These are phyloP conservation scores for Fusarium buxicola DNA, from an alignment of 2,329 filamentous ascomycete genomes.

Conservation along the genomic window DNA sequence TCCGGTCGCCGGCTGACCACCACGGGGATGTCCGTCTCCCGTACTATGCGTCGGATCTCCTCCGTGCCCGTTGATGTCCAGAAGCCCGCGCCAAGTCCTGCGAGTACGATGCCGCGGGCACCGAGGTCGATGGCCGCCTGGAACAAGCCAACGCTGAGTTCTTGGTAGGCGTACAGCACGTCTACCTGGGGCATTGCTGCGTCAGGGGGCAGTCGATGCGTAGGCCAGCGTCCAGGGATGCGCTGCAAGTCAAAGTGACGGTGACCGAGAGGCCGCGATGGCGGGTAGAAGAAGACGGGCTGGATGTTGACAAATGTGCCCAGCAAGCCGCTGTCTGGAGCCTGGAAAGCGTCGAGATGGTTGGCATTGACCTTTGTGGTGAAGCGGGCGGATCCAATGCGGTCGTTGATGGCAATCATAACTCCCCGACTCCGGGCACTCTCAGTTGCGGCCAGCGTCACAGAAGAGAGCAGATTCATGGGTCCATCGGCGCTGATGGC, in stretches of 20 bases:
- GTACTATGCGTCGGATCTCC: slow-evolving; percentile 58
- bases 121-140: slow-evolving; percentile 61
- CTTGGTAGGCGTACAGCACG: slow-evolving; percentile 67
- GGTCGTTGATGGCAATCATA: slow-evolving; percentile 72
- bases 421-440: slow-evolving; percentile 63
- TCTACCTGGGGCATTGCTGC: slow-evolving; percentile 64
- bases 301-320: slow-evolving; percentile 68
- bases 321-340: slow-evolving; percentile 66
- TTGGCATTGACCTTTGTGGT: slow-evolving; percentile 73
- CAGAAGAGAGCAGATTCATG: slow-evolving; percentile 70
- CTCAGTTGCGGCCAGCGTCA: slow-evolving; percentile 63
- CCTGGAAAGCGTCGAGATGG: slow-evolving; percentile 71
- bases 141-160: slow-evolving; percentile 61
- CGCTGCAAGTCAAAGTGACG: slow-evolving; percentile 55
- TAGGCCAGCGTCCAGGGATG: slow-evolving; percentile 20
- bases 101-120: slow-evolving; percentile 66
- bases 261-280: slow-evolving; percentile 61
- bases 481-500: slow-evolving; percentile 72
- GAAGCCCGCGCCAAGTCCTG: slow-evolving; percentile 66
- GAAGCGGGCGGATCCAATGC: slow-evolving; percentile 68
- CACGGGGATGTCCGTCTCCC: slow-evolving; percentile 59
- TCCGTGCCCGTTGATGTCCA: slow-evolving; percentile 54
- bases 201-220: slow-evolving; percentile 16
- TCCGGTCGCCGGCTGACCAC: slow-evolving; percentile 63
- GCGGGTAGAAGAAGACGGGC: slow-evolving; percentile 70